Evolutionary conservation across 345 rosid species (phyloP).

Genomic region (Kandelia obovata): DNA sequence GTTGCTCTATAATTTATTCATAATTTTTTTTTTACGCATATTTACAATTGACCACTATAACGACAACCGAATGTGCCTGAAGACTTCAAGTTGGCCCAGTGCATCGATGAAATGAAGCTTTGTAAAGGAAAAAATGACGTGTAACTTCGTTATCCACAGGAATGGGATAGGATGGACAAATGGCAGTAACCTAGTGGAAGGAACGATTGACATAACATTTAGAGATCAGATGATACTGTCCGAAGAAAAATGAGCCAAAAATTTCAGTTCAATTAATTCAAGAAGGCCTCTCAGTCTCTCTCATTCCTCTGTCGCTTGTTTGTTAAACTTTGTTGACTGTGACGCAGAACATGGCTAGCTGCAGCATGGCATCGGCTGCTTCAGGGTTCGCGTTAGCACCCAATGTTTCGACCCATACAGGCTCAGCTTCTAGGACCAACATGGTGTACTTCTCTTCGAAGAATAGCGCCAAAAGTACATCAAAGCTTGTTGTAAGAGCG

Average conservation of each 20-base stretch:
- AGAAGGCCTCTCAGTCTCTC: conserved; percentile 32
- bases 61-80: no score
- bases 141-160: conserved; percentile 46
- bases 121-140: neutral
- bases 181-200: conserved; percentile 62
- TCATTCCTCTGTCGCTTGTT: neutral
- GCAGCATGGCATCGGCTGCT: conserved; percentile 70
- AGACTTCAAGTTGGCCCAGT: no score
- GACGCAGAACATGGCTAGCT: conserved; percentile 46
- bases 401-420: conserved; percentile 28
- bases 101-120: neutral
- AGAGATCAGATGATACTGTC: conserved; percentile 36
- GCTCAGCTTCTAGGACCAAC: conserved; percentile 37
- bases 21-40: no score
- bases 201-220: conserved; percentile 29
- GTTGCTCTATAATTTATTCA: no score
- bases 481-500: conserved; percentile 60
- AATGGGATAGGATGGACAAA: conserved; percentile 44
- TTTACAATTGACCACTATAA: no score
- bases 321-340: neutral
- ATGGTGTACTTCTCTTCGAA: conserved; percentile 44
- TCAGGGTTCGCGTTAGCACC: conserved; percentile 51
- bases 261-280: conserved; percentile 29
- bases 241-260: neutral
- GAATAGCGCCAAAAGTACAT: conserved; percentile 22